Evolutionary conservation across 495 filamentous ascomycete species (phyloP).

Genomic region (Daldinia vernicosa): DNA sequence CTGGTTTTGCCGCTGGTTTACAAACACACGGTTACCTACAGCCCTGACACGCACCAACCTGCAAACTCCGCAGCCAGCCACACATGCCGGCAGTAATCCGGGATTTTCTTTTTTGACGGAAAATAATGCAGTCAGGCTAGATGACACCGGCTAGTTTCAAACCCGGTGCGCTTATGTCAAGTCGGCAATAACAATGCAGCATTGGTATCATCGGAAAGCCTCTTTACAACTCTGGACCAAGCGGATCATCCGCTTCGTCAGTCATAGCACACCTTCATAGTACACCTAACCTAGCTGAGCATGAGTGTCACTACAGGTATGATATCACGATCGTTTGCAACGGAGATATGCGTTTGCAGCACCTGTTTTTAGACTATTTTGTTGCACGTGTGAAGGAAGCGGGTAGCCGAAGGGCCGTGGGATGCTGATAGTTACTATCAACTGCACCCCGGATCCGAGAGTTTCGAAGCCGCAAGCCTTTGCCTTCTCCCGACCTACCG

Average conservation of each 20-base stretch:
- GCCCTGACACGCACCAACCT: constrained; percentile 30
- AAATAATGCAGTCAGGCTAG: constrained; percentile 9
- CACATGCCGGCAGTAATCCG: constrained; percentile 28
- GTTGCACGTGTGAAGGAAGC: constrained; percentile 33
- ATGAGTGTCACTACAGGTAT: constrained; percentile 24
- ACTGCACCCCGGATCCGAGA: constrained; percentile 41
- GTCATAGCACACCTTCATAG: background rate
- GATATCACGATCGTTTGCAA: constrained; percentile 20
- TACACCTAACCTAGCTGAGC: background rate
- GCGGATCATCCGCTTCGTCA: constrained; percentile 1
- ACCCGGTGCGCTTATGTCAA: background rate
- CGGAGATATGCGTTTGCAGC: constrained; percentile 12
- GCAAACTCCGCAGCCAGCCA: constrained; percentile 40
- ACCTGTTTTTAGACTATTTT: constrained; percentile 26
- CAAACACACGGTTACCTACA: constrained; percentile 40
- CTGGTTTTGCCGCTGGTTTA: constrained; percentile 27
- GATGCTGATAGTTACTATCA: constrained; percentile 17
- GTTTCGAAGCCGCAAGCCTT: constrained; percentile 22
- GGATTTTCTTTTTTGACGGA: constrained; percentile 11
- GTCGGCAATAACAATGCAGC: constrained; percentile 1
- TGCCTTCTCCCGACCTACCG: constrained; percentile 19
- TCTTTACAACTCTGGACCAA: background rate
- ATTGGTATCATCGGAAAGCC: background rate
- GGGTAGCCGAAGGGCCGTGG: constrained; percentile 33
- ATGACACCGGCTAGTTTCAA: constrained; percentile 10